Evolutionary conservation across 106 monocot genomes (phyloP).

Genomic region (Platanthera zijinensis): DNA sequence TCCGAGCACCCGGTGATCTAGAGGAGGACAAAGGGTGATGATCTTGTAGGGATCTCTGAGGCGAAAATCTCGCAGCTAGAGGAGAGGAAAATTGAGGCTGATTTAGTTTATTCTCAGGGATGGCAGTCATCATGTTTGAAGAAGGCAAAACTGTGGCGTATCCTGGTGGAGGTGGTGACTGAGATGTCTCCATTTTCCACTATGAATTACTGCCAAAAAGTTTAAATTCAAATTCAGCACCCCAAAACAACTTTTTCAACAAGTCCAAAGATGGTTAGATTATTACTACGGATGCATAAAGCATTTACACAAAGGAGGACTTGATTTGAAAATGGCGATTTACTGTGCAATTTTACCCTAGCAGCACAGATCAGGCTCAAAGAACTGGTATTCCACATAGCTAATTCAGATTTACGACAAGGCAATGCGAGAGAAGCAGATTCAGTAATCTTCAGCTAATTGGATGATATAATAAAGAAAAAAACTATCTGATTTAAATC

Average conservation of each 20-base stretch:
- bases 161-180: constrained; percentile 20
- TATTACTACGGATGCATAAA: neutral
- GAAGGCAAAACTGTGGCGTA: constrained; percentile 23
- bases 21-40: constrained; percentile 13
- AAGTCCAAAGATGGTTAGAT: neutral
- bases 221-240: neutral
- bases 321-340: neutral
- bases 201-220: neutral
- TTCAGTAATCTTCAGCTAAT: neutral
- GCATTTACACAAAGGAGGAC: neutral
- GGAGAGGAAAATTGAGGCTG: constrained; percentile 41
- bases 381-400: neutral
- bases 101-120: constrained; percentile 31
- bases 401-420: neutral
- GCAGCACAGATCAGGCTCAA: neutral
- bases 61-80: constrained; percentile 12
- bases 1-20: constrained; percentile 15
- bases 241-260: neutral
- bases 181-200: constrained; percentile 31
- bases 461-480: neutral
- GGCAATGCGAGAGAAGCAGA: neutral
- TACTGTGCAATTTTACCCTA: neutral
- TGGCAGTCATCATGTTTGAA: constrained; percentile 27
- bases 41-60: constrained; percentile 19
- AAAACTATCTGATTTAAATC: neutral